Evolutionary conservation across 2,329 filamentous ascomycete species (phyloP).

Genomic region (Canariomyces notabilis): DNA sequence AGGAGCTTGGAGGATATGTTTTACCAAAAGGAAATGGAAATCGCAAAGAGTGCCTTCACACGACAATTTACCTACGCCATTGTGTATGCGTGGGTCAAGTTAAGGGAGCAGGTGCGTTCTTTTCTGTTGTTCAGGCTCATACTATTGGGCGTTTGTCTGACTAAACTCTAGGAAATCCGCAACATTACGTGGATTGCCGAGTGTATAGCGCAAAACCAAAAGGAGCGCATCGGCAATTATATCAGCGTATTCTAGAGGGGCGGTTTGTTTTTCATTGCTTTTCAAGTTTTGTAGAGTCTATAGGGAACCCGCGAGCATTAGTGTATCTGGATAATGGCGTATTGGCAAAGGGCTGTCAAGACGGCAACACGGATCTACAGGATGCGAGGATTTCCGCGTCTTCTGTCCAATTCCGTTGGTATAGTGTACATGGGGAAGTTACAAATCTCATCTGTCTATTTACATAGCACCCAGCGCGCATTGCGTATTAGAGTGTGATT

Average conservation of each 20-base stretch:
- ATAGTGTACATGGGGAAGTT: constrained; percentile 49
- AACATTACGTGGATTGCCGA: constrained; percentile 99
- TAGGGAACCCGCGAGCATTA: constrained; percentile 11
- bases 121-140: neutral
- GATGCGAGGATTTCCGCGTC: constrained; percentile 10
- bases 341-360: constrained; percentile 13
- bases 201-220: constrained; percentile 99
- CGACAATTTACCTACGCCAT: constrained; percentile 92
- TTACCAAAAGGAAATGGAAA: constrained; percentile 99
- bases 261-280: neutral
- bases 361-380: constrained; percentile 7
- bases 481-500: constrained; percentile 62
- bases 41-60: constrained; percentile 91
- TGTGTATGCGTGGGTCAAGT: constrained; percentile 96
- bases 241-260: constrained; percentile 82
- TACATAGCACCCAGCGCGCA: no score
- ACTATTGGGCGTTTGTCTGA: constrained; percentile 28
- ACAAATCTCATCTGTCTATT: constrained; percentile 40
- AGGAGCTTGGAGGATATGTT: constrained; percentile 96
- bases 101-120: constrained; percentile 82
- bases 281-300: constrained; percentile 18
- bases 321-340: constrained; percentile 14
- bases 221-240: constrained; percentile 97
- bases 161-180: constrained; percentile 73
- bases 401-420: constrained; percentile 28